Conservation (phyloP, 306 rosid species). For the Lathyrus oleraceus region DNA sequence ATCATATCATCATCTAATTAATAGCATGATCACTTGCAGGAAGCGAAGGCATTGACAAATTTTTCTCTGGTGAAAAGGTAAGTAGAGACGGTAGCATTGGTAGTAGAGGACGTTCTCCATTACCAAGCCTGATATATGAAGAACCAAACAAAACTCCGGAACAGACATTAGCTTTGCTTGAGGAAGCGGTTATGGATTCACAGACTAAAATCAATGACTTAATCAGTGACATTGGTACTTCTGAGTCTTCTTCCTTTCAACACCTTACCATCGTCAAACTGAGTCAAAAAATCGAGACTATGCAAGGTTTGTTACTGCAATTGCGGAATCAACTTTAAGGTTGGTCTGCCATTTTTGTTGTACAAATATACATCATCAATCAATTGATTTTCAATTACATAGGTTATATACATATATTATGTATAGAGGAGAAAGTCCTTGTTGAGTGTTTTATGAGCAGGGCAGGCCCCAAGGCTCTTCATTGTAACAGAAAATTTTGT, state of each 20-base stretch:
- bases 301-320: conserved; percentile 62
- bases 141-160: conserved; percentile 50
- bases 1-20: neutral
- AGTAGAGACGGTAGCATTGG: conserved; percentile 54
- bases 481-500: conserved; percentile 52
- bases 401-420: conserved; percentile 44
- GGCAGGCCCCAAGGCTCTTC: conserved; percentile 33
- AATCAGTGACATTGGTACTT: conserved; percentile 43
- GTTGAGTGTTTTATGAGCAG: conserved; percentile 42
- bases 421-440: conserved; percentile 47
- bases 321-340: conserved; percentile 63
- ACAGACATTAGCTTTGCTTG: conserved; percentile 67
- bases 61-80: conserved; percentile 63
- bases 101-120: conserved; percentile 55
- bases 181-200: conserved; percentile 65
- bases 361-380: conserved; percentile 34
- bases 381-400: conserved; percentile 38
- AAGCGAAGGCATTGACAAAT: conserved; percentile 82
- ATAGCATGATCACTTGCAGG: conserved; percentile 57
- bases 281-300: conserved; percentile 62
- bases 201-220: conserved; percentile 61
- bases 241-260: conserved; percentile 53
- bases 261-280: conserved; percentile 55
- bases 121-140: conserved; percentile 45
- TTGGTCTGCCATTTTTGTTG: conserved; percentile 34